Conservation (phyloP, 139 green algal genomes). For the Chlamydomonas incerta region DNA sequence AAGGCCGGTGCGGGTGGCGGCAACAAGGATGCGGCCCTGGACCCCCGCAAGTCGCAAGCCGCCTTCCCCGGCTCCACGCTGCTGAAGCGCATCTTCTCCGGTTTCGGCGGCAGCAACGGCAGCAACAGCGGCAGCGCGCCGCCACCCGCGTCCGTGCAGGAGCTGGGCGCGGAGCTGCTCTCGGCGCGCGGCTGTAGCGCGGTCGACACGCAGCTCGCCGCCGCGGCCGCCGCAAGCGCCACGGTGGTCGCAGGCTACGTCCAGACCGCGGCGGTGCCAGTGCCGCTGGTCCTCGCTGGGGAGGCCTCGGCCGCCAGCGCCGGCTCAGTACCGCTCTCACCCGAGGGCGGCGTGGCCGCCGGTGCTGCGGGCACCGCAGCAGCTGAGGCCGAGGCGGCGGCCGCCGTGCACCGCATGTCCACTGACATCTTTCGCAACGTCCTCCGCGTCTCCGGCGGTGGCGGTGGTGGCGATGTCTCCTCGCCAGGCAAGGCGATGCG, state of each 20-base stretch:
- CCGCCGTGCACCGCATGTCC: constrained; percentile 1
- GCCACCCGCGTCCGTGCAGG: not conserved
- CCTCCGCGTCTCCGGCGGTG: not conserved
- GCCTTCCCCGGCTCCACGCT: not conserved
- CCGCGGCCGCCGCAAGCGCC: not conserved
- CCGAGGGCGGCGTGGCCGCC: not conserved
- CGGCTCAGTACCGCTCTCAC: not conserved
- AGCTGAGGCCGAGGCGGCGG: not conserved
- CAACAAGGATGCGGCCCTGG: no score
- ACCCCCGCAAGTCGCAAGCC: not conserved
- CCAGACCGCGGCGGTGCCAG: no score
- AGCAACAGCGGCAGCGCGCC: not conserved
- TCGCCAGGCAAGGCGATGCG: not conserved
- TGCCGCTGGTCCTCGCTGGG: no score
- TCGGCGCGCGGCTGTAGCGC: not conserved
- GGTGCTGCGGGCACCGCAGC: not conserved
- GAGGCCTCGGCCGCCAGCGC: not conserved
- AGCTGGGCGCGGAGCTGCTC: constrained; percentile 12
- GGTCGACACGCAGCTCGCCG: not conserved
- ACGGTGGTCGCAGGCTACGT: constrained; percentile 2
- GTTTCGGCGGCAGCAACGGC: not conserved
- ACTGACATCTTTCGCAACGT: constrained; percentile 22
- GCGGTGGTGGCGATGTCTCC: not conserved
- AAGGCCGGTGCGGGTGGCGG: not conserved
- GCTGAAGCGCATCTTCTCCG: constrained; percentile 8